Evolutionary conservation across 768 basidiomycete genomes (phyloP).

Genomic region (Boletus patriciae): DNA sequence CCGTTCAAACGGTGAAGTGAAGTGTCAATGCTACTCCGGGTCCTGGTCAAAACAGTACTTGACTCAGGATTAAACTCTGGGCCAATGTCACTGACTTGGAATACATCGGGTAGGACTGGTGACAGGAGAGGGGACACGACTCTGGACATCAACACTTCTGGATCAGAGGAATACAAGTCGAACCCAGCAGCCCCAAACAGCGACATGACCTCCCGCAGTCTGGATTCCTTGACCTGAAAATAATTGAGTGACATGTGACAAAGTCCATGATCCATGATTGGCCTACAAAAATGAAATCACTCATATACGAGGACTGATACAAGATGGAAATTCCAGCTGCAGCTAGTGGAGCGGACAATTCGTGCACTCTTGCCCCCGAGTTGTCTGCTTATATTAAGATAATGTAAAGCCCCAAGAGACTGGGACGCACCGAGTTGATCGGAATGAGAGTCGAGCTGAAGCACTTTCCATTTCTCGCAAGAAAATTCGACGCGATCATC

Average conservation of each 20-base stretch:
- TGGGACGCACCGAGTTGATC: constrained; percentile 58
- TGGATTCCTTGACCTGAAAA: constrained; percentile 62
- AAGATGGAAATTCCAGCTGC: constrained; percentile 78
- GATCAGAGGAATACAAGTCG: constrained; percentile 55
- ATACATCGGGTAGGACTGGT: constrained; percentile 32
- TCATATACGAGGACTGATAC: constrained; percentile 81
- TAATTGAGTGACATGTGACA: constrained; percentile 1
- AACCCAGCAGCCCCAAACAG: constrained; percentile 64
- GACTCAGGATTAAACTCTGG: constrained; percentile 34
- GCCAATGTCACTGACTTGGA: constrained; percentile 29
- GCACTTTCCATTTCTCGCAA: constrained; percentile 72
- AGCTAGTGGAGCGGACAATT: constrained; percentile 74
- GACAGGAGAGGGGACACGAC: constrained; percentile 33
- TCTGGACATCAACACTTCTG: constrained; percentile 36
- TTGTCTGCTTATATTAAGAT: constrained; percentile 44
- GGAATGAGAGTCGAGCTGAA: constrained; percentile 80
- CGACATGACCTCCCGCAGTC: constrained; percentile 60
- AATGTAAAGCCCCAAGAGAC: background rate
- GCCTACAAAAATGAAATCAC: constrained; percentile 79
- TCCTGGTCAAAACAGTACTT: constrained; percentile 51
- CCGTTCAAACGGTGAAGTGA: constrained; percentile 12
- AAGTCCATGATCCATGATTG: background rate
- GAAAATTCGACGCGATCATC: constrained; percentile 64
- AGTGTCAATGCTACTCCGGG: constrained; percentile 41
- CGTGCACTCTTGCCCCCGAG: constrained; percentile 70